Percentiles rank a stretch among this genome's conserved stretches.
These are phyloP conservation scores for Emericellopsis terricola DNA, from an alignment of 495 filamentous ascomycete species.

Conservation along the genomic window DNA sequence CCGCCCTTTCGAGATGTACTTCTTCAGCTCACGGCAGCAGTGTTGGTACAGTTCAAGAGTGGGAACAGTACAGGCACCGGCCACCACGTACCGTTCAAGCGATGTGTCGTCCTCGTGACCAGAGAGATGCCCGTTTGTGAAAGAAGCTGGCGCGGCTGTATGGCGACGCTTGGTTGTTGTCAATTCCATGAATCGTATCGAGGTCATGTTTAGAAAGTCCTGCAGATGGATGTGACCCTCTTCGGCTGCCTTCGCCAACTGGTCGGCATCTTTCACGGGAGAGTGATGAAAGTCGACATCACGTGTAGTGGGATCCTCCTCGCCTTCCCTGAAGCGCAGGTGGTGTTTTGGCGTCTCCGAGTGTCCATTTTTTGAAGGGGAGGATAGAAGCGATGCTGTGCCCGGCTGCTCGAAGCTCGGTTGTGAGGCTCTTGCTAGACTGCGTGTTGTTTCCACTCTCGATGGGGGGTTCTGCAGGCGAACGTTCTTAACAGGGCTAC, in stretches of 20 bases:
- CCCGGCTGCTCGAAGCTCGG: constrained; percentile 16
- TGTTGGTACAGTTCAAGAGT: constrained; percentile 89
- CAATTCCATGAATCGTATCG: constrained; percentile 93
- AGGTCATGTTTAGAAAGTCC: constrained; percentile 87
- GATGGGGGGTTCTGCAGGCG: constrained; percentile 46
- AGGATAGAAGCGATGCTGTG: neutral
- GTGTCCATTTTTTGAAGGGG: neutral
- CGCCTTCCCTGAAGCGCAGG: constrained; percentile 29
- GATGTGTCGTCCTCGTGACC: constrained; percentile 31
- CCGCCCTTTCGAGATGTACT: constrained; percentile 81
- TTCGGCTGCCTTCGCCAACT: constrained; percentile 22
- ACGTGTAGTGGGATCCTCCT: constrained; percentile 19
- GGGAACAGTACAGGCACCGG: constrained; percentile 78
- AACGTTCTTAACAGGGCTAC: constrained; percentile 63
- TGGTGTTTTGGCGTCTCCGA: constrained; percentile 26
- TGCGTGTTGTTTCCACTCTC: constrained; percentile 44
- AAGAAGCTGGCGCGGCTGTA: constrained; percentile 45
- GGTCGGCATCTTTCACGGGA: constrained; percentile 12
- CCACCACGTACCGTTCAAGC: constrained; percentile 65
- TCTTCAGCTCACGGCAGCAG: constrained; percentile 87
- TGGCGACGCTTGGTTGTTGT: constrained; percentile 79
- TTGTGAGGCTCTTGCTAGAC: constrained; percentile 34
- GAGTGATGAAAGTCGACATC: constrained; percentile 28
- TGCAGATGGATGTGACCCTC: constrained; percentile 65
- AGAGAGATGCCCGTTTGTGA: constrained; percentile 19